Evolutionary conservation across 2,329 filamentous ascomycete species (phyloP).

Genomic region (Trichoderma afroharzianum): DNA sequence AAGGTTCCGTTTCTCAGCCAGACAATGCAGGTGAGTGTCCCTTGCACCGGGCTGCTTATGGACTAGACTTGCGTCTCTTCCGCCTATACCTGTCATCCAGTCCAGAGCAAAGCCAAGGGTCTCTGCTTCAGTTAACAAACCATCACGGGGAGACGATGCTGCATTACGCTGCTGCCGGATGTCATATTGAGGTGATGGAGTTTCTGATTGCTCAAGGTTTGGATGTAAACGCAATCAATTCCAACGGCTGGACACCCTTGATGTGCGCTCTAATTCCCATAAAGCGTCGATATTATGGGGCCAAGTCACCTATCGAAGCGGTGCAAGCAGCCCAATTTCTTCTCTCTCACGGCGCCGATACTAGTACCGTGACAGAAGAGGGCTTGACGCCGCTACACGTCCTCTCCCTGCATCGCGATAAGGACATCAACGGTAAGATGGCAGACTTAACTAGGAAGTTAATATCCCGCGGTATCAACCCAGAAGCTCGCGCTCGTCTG

Average conservation of each 20-base stretch:
- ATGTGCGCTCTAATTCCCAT: conserved; percentile 26
- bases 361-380: conserved; percentile 21
- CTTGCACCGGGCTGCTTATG: conserved; percentile 23
- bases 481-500: conserved; percentile 16
- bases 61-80: conserved; percentile 19
- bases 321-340: conserved; percentile 20
- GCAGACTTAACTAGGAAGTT: conserved; percentile 15
- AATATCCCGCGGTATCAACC: conserved; percentile 11
- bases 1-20: conserved; percentile 19
- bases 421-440: not conserved
- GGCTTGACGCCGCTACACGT: conserved; percentile 28
- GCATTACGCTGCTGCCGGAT: conserved; percentile 29
- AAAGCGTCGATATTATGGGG: not conserved
- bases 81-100: conserved; percentile 21
- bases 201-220: conserved; percentile 21
- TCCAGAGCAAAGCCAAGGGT: not conserved
- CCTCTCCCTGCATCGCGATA: conserved; percentile 18
- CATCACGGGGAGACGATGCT: conserved; percentile 26
- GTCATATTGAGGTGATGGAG: conserved; percentile 22
- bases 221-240: conserved; percentile 23
- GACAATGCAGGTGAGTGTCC: conserved; percentile 25
- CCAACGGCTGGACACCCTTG: conserved; percentile 31
- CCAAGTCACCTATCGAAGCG: conserved; percentile 6
- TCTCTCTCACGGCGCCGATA: conserved; percentile 25
- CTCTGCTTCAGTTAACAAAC: conserved; percentile 19